Percentiles rank a stretch among this genome's conserved stretches.
Evolutionary conservation across 306 rosid species (phyloP).

Genomic region (Vigna radiata): DNA sequence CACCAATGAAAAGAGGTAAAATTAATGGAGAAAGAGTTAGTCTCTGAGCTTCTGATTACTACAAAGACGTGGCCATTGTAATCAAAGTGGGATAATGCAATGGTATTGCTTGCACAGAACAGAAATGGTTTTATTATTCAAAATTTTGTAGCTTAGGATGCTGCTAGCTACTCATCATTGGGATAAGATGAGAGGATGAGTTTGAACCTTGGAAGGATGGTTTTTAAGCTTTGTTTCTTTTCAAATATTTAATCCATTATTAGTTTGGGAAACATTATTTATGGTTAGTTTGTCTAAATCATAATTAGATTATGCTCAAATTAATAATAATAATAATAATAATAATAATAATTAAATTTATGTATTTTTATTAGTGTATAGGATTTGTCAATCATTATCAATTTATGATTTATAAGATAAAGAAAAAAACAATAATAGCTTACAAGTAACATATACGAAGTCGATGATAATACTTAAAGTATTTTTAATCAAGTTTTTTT

Average conservation of each 20-base stretch:
- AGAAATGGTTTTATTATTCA: background rate
- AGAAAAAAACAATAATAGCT: no score
- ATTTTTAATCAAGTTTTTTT: no score
- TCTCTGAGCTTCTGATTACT: conserved; percentile 26
- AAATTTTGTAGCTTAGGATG: conserved; percentile 4
- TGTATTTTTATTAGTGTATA: no score
- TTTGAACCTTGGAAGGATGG: background rate
- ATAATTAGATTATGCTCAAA: no score
- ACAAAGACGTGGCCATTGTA: conserved; percentile 23
- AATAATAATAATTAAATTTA: no score
- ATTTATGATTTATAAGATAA: no score
- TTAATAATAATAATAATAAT: no score
- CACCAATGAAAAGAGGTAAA: background rate
- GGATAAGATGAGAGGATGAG: background rate
- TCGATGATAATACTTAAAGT: no score
- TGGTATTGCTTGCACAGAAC: background rate
- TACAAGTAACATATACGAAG: no score
- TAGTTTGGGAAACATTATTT: background rate
- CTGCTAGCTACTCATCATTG: background rate
- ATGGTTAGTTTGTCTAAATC: background rate
- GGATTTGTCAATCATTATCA: no score
- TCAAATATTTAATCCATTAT: background rate
- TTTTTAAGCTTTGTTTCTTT: background rate
- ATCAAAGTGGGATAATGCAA: background rate
- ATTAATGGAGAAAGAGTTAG: conserved; percentile 23